Base-by-base conservation (phyloP, 164 flowering plant species). In the Vitis rupestris region DNA sequence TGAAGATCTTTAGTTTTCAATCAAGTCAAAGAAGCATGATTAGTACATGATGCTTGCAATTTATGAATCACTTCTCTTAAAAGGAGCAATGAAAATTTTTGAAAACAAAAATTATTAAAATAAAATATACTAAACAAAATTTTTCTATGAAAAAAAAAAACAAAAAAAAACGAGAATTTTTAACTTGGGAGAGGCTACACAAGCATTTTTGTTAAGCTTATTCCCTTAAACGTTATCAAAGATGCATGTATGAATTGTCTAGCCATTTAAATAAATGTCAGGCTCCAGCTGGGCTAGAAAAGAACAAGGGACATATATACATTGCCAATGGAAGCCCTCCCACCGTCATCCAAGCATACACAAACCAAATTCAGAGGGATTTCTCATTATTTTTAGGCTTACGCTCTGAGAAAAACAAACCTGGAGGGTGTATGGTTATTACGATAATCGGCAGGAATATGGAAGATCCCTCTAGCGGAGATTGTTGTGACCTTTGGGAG, bases 221-320 rank as follows among this genome's bases (percentile, higher is more conserved):
- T 14, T 9, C 10, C 11, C 14, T 11, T 29, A 9, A 10, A 2
- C 14, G 0, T 59, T 23, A 8, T 10, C 44, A 12, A 14, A 27
- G 12, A 10, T 59, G 11, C 1, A 9, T 59, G 12, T 57, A 3
- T 10, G 2, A 57, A 16, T 57, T n/a, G 23, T 23, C 29, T 57
- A 8, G 19, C 17, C 4, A 11, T 61, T 8, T 31, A 13, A 44
- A 9, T 59, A 31, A 12, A 19, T 56, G 30, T 3, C 8, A 68
- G 64, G 64, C 58, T 50, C 71, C 71, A 5, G 55, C 50, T 49
- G 71, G 64, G 7, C 7, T 59, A 2, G 37, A 23, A 59, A 59
- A 57, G 14, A 68, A 68, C 64, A 48, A 68, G 23, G n/a, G 71
- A 48, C 49, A 60, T 8, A 50, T 68, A 48, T 14, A 59, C 64